Evolutionary conservation across 805 yeast genomes (phyloP).

Genomic region (Alloascoidea hylecoeti): DNA sequence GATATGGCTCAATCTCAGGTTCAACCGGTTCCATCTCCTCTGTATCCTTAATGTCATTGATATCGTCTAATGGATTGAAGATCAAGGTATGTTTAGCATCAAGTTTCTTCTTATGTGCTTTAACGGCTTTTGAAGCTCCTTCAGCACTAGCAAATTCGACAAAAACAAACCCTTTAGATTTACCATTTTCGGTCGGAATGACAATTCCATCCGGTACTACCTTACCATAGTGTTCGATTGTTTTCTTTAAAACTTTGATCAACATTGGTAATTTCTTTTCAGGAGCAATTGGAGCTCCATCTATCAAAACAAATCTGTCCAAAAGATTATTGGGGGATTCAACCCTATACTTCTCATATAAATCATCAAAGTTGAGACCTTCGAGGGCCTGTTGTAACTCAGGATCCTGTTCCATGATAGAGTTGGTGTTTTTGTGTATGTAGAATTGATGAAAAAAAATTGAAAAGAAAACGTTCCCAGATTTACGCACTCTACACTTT

Average conservation of each 20-base stretch:
- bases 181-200: conserved; percentile 66
- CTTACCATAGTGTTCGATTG: conserved; percentile 66
- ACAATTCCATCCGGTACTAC: conserved; percentile 50
- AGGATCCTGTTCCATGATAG: no score
- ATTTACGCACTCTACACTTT: no score
- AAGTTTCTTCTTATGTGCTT: conserved; percentile 74
- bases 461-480: no score
- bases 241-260: conserved; percentile 71
- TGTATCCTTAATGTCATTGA: conserved; percentile 60
- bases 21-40: conserved; percentile 43
- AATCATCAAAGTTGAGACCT: background rate
- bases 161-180: conserved; percentile 70
- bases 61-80: conserved; percentile 71
- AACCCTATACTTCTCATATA: background rate
- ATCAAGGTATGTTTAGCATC: conserved; percentile 86
- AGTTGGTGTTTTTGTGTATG: no score
- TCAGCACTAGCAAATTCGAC: conserved; percentile 62
- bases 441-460: no score
- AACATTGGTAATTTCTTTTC: conserved; percentile 75
- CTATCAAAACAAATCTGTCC: conserved; percentile 1
- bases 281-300: conserved; percentile 70
- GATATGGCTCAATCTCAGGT: conserved; percentile 61
- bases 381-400: background rate
- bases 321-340: background rate
- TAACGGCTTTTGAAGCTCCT: conserved; percentile 67